A percentile compares a stretch with the other conserved stretches of the same genome.
Evolutionary conservation across 2,329 filamentous ascomycete genomes (phyloP).

Genomic region (Aspergillus alliaceus): DNA sequence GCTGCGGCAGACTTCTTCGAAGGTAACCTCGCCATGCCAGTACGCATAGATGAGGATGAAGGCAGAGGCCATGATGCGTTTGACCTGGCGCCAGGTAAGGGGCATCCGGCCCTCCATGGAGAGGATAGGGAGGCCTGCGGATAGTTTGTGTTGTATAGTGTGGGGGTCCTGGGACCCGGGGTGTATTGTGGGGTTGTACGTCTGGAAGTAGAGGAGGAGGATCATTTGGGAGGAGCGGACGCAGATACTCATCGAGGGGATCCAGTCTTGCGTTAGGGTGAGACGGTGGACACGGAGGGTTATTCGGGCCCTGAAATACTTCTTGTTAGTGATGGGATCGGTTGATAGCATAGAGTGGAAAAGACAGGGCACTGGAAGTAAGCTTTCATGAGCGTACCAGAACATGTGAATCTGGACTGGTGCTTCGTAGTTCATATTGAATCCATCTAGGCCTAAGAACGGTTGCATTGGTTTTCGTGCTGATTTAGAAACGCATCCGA

Average conservation of each 20-base stretch:
- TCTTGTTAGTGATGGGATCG: not conserved
- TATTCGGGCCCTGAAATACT: not conserved
- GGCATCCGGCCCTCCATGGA: not conserved
- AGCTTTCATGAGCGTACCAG: not conserved
- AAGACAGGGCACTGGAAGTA: not conserved
- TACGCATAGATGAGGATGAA: not conserved
- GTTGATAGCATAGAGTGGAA: too few relatives aligned
- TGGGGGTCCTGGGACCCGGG: not conserved
- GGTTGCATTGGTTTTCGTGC: not conserved
- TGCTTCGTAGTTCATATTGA: not conserved
- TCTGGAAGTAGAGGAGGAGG: conserved; percentile 1
- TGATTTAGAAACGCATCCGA: not conserved
- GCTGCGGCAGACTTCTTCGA: not conserved
- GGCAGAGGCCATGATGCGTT: not conserved
- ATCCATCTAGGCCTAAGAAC: not conserved
- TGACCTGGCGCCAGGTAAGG: not conserved
- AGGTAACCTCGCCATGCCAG: not conserved
- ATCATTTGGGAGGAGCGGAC: conserved; percentile 1
- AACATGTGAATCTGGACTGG: not conserved
- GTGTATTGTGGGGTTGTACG: not conserved
- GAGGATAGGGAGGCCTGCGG: not conserved
- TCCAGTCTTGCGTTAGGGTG: not conserved
- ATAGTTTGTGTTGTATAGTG: not conserved
- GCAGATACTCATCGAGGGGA: not conserved
- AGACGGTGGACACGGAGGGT: not conserved